Percentiles rank a stretch among this genome's conserved stretches.
phyloP scores from a whole-genome alignment of 768 basidiomycete genomes.

The Obba rivulosa region DNA sequence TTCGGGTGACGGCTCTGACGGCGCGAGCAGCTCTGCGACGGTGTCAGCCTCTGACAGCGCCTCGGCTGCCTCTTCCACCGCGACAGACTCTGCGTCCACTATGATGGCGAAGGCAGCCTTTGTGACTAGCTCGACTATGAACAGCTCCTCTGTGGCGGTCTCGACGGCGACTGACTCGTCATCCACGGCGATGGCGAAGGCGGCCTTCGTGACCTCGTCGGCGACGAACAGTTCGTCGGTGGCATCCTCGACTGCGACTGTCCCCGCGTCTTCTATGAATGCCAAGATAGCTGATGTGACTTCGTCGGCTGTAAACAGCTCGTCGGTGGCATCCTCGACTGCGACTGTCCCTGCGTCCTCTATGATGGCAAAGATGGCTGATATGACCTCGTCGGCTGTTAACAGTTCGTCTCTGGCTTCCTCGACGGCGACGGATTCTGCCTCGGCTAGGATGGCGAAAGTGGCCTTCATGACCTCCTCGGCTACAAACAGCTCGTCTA shows the following conservation, averaged over 20 bases:
- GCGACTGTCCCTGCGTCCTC: background rate
- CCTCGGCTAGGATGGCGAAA: background rate
- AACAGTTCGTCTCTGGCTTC: background rate
- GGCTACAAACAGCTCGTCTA: constrained; percentile 2
- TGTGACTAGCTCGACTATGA: background rate
- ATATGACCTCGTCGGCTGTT: background rate
- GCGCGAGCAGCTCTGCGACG: background rate
- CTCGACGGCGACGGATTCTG: background rate
- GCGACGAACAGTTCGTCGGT: background rate
- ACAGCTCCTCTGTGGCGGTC: background rate
- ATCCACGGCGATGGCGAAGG: background rate
- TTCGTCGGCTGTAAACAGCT: constrained; percentile 10
- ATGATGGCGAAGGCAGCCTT: too few relatives aligned
- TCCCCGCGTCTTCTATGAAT: background rate
- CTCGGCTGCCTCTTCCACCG: background rate
- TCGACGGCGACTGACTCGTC: background rate
- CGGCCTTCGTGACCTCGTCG: background rate
- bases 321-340: background rate
- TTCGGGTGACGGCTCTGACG: constrained; percentile 5
- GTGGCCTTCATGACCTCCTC: background rate
- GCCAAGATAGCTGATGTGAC: background rate
- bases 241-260: background rate
- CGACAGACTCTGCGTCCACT: constrained; percentile 1
- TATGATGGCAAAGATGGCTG: background rate
- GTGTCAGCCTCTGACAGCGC: background rate